Base-by-base conservation (phyloP, 768 basidiomycete species). In the Tricholomella constricta region DNA sequence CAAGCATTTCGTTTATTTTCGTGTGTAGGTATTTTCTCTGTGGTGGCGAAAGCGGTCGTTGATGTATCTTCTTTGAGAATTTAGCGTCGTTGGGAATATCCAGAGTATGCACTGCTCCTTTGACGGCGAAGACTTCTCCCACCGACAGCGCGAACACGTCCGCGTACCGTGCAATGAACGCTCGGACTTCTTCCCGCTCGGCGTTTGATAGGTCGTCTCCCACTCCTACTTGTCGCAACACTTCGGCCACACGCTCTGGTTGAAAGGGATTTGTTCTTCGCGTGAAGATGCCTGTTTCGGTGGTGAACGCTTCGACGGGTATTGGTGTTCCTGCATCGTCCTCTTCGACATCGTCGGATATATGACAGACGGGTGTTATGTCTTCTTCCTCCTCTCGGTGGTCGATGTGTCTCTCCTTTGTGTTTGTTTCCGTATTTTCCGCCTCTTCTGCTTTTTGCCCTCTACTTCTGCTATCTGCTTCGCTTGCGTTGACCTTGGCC, bases 51-150 rank as follows among this genome's bases (percentile, higher is more conserved):
- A 69, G 48, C 6, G 65, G 9, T 55, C 8, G 60, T 46, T 45
- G 34, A n/a, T n/a, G 11, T 4, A 35, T 35, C 9, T 11, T 10
- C 15, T 10, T 35, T 4, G 11, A n/a, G 15, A 35, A 35, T 71
- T 72, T 59, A 0, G 59, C 47, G 6, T 58, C 63, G 7, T 52
- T 32, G 0, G 69, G 70, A 1, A 79, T 63, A 40, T 73, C 59
- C 4, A 77, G 64, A 8, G 45, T 59, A 45, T 78, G 76, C 0
- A 64, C 59, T 1, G 67, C 68, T 1, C 65, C 67, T 1, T 72
- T 65, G n/a, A 47, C 36, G 10, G 14, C 0, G 62, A 61, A 0
- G 77, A 35, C 34, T n/a, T 35, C 34, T 42, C 42, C 4, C 9
- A 35, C 4, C 5, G 11, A 12, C 11, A 35, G 15, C 15, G 34